Percentiles rank a stretch among this genome's conserved stretches.
Evolutionary conservation across 2,329 filamentous ascomycete genomes (phyloP).

Genomic region (Paecilomyces fulvus): DNA sequence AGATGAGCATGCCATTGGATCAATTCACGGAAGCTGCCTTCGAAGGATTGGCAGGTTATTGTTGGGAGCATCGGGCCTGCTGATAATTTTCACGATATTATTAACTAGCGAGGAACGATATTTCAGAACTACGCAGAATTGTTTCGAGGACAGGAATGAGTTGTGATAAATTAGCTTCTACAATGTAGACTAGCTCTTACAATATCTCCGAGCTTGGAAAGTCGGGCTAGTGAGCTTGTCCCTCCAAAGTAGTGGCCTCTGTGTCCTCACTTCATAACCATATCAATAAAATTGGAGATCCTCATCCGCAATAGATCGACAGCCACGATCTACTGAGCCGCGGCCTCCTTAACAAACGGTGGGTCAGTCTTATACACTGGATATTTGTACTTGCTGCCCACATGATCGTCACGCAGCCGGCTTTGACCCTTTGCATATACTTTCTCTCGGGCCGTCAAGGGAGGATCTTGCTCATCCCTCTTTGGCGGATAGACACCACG

Average conservation of each 20-base stretch:
- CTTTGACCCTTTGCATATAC: slow-evolving; percentile 54
- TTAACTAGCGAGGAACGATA: too few relatives aligned
- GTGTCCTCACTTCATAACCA: background rate
- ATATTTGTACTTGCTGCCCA: slow-evolving; percentile 54
- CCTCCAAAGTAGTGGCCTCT: background rate
- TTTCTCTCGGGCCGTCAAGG: slow-evolving; percentile 49
- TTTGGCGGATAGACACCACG: slow-evolving; percentile 30
- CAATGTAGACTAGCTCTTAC: background rate
- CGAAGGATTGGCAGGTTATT: too few relatives aligned
- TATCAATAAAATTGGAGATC: background rate
- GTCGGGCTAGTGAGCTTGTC: too few relatives aligned
- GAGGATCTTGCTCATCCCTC: slow-evolving; percentile 5
- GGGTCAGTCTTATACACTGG: slow-evolving; percentile 50
- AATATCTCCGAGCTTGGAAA: too few relatives aligned
- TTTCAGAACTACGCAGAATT: too few relatives aligned
- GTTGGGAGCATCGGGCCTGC: too few relatives aligned
- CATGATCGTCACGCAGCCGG: slow-evolving; percentile 50
- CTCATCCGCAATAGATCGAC: background rate
- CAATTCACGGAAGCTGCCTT: too few relatives aligned
- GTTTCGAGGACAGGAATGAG: too few relatives aligned
- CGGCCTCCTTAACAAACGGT: slow-evolving; percentile 19
- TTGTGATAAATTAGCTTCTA: background rate
- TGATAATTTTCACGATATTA: too few relatives aligned
- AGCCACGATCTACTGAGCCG: background rate
- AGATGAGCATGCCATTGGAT: too few relatives aligned